Evolutionary conservation across 352 stramenopile species (phyloP).

Genomic region (Globisporangium parvum): DNA sequence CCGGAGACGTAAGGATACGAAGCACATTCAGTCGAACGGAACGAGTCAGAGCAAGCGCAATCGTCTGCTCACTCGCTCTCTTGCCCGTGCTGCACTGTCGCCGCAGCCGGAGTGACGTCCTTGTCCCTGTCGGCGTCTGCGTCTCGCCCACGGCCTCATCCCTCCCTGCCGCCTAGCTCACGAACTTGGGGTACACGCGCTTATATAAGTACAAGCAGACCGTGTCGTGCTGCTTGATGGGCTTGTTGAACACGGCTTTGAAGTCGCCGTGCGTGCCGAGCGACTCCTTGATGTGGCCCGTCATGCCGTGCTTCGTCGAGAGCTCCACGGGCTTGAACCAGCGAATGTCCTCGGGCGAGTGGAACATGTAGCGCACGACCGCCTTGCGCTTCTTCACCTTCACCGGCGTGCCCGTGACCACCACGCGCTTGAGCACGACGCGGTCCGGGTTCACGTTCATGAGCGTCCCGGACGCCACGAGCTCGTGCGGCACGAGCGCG

Average conservation of each 20-base stretch:
- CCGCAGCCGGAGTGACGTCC: too few species aligned
- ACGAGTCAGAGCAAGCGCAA: too few species aligned
- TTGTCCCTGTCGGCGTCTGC: too few species aligned
- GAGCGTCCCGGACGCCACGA: slow-evolving; percentile 94
- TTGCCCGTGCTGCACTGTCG: too few species aligned
- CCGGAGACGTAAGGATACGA: too few species aligned
- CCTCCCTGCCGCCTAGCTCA: slow-evolving; percentile 29
- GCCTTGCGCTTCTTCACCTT: slow-evolving; percentile 98
- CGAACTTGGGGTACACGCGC: slow-evolving; percentile 97
- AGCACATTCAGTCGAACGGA: too few species aligned
- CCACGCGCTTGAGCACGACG: slow-evolving; percentile 97
- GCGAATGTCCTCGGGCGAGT: slow-evolving; percentile 95
- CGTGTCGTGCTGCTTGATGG: slow-evolving; percentile 99
- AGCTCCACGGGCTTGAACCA: slow-evolving; percentile 99
- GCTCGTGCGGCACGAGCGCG: slow-evolving; percentile 28
- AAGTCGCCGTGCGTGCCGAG: slow-evolving; percentile 98
- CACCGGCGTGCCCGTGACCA: slow-evolving; percentile 97
- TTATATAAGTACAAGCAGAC: slow-evolving; percentile 99
- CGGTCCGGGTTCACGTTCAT: slow-evolving; percentile 96
- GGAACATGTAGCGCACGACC: slow-evolving; percentile 99
- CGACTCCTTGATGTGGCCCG: slow-evolving; percentile 97
- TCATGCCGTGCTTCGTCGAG: slow-evolving; percentile 96
- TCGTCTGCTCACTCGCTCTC: too few species aligned
- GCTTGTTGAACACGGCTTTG: slow-evolving; percentile 99
- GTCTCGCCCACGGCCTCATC: background rate